These are phyloP conservation scores for Beauveria rudraprayagi DNA, from an alignment of 2,329 filamentous ascomycete genomes.

Conservation along the genomic window DNA sequence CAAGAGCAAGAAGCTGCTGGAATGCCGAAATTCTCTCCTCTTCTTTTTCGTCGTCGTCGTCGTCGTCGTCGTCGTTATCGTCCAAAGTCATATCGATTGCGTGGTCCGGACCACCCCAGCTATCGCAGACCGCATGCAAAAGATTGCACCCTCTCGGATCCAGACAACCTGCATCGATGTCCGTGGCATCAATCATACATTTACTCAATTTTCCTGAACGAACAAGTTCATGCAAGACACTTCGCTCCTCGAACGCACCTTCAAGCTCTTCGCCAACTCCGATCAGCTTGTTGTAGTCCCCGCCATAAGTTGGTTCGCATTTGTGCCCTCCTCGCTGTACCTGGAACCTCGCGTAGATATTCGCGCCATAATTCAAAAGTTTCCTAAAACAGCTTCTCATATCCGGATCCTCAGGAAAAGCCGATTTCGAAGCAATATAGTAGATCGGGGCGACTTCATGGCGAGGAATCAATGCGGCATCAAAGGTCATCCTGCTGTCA, in stretches of 20 bases:
- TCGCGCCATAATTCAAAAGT: neutral
- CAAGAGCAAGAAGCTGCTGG: neutral
- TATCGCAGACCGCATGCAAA: neutral
- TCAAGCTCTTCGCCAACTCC: neutral
- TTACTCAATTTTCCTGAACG: neutral
- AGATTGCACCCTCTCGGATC: neutral
- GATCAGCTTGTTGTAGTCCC: neutral
- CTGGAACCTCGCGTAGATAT: neutral
- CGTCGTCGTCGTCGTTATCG: neutral
- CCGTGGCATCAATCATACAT: neutral
- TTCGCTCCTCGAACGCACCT: neutral
- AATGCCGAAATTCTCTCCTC: neutral
- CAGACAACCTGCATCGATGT: neutral
- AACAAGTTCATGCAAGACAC: slow-evolving; percentile 3
- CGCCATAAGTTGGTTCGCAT: neutral
- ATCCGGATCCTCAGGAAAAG: neutral
- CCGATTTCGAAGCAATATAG: neutral
- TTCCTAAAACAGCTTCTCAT: neutral
- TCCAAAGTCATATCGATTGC: neutral
- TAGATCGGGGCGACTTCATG: neutral
- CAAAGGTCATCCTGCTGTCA: neutral
- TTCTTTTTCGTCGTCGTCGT: neutral
- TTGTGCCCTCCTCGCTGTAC: neutral
- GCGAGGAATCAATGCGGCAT: neutral
- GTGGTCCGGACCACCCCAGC: neutral